Percentiles rank a stretch among this genome's conserved stretches.
These are phyloP conservation scores for Aspergillus terreus DNA, from an alignment of 2,329 filamentous ascomycete genomes.

Conservation along the genomic window DNA sequence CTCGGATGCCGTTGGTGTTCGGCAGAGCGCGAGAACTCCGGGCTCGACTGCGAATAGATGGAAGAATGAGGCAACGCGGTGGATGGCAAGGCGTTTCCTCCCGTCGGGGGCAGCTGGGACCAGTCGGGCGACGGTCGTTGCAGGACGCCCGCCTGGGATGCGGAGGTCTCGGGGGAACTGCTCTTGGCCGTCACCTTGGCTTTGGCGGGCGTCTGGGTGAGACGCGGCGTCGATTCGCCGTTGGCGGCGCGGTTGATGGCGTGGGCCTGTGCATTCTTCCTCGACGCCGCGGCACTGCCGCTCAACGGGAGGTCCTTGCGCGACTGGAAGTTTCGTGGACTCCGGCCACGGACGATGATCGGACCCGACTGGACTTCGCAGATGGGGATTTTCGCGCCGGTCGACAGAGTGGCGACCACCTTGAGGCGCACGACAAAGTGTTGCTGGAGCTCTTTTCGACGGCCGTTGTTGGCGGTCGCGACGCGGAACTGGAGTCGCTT, in stretches of 20 bases:
- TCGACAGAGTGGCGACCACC: conserved; percentile 76
- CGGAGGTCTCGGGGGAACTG: conserved; percentile 32
- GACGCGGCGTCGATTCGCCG: conserved; percentile 25
- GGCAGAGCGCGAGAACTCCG: conserved; percentile 45
- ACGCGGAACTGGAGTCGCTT: conserved; percentile 90
- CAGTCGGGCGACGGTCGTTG: conserved; percentile 32
- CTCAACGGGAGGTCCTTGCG: conserved; percentile 87
- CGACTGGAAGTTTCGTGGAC: conserved; percentile 90
- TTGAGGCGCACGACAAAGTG: conserved; percentile 90
- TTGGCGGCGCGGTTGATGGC: conserved; percentile 31
- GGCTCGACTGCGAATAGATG: conserved; percentile 51
- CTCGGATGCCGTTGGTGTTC: conserved; percentile 35
- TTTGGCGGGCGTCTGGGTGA: conserved; percentile 26
- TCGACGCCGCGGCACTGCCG: conserved; percentile 72
- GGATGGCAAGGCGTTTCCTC: conserved; percentile 13
- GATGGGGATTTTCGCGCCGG: conserved; percentile 75
- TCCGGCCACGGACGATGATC: conserved; percentile 89
- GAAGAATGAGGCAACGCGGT: conserved; percentile 25
- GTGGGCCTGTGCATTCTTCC: conserved; percentile 59
- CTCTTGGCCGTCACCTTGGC: conserved; percentile 29
- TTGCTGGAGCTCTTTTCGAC: conserved; percentile 90
- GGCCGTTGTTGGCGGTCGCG: conserved; percentile 92
- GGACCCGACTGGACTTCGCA: conserved; percentile 83
- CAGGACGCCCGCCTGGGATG: conserved; percentile 25
- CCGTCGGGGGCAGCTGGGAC: conserved; percentile 31